Evolutionary conservation across 23 red algal genomes (phyloP).

Genomic region (Gracilaria gracilis): DNA sequence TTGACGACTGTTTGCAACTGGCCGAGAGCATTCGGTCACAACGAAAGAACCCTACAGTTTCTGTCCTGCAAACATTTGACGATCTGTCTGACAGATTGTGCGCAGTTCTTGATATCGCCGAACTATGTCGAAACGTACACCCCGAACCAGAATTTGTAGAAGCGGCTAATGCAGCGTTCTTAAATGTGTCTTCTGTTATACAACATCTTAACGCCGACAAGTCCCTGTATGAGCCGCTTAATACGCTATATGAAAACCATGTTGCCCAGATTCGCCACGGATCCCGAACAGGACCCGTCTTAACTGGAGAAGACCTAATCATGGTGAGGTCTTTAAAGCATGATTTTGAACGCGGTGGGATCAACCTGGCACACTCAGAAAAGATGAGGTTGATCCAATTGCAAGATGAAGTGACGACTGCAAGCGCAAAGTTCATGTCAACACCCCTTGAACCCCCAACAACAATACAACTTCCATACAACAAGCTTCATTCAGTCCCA

Average conservation of each 20-base stretch:
- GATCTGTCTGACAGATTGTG: conserved; percentile 93
- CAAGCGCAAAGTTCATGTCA: conserved; percentile 49
- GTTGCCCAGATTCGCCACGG: not conserved
- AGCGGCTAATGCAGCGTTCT: conserved; percentile 67
- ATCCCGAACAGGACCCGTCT: not conserved
- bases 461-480: conserved; percentile 19
- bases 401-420: conserved; percentile 37
- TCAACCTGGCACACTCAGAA: conserved; percentile 41
- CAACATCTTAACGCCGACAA: conserved; percentile 87
- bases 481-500: conserved; percentile 42
- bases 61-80: conserved; percentile 84
- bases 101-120: conserved; percentile 87
- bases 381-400: conserved; percentile 62
- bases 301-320: conserved; percentile 61
- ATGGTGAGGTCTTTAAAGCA: conserved; percentile 86
- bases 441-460: conserved; percentile 16
- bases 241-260: conserved; percentile 10
- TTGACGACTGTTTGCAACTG: conserved; percentile 43
- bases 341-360: conserved; percentile 93
- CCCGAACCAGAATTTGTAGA: conserved; percentile 85
- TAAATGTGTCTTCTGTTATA: conserved; percentile 72
- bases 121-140: conserved; percentile 91
- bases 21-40: conserved; percentile 53
- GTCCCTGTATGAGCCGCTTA: conserved; percentile 80
- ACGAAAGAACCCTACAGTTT: conserved; percentile 5